Percentiles rank a stretch among this genome's conserved stretches.
These are phyloP conservation scores for Hymenochaete sp. DNA, from an alignment of 1,284 basidiomycete species.

Conservation along the genomic window DNA sequence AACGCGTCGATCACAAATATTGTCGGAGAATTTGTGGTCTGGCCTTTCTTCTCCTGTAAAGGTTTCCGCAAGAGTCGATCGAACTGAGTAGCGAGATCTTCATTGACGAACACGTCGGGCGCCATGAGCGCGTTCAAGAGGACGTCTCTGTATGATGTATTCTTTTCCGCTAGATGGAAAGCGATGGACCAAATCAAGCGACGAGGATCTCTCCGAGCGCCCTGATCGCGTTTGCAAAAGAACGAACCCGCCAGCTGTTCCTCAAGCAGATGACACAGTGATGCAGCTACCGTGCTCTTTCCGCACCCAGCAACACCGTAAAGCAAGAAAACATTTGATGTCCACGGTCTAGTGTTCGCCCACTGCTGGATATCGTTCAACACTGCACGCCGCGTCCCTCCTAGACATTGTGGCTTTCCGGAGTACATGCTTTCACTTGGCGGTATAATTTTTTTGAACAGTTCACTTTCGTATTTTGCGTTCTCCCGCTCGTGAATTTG, in stretches of 20 bases:
- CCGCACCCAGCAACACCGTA: slow-evolving; percentile 28
- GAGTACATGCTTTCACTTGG: too few relatives aligned
- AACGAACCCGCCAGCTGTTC: slow-evolving; percentile 14
- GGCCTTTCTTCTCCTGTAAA: not conserved
- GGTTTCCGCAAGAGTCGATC: slow-evolving; percentile 2
- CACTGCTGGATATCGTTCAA: too few relatives aligned
- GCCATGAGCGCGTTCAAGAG: too few relatives aligned
- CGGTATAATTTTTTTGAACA: too few relatives aligned
- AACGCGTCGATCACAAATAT: slow-evolving; percentile 1
- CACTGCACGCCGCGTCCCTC: too few relatives aligned
- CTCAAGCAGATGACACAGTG: not conserved
- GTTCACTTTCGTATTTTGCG: too few relatives aligned
- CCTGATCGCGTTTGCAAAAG: slow-evolving; percentile 18
- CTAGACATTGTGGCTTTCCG: too few relatives aligned
- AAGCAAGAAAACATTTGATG: slow-evolving; percentile 9
- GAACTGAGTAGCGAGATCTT: not conserved
- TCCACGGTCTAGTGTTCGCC: not conserved
- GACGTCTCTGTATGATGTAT: too few relatives aligned
- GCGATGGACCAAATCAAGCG: not conserved
- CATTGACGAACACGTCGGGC: not conserved
- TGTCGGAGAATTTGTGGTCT: too few relatives aligned
- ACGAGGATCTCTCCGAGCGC: not conserved
- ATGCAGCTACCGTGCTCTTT: slow-evolving; percentile 21
- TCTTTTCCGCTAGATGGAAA: slow-evolving; percentile 5
- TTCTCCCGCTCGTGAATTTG: too few relatives aligned